Evolutionary conservation across 495 filamentous ascomycete species (phyloP).

Genomic region (Podospora tetraspora): DNA sequence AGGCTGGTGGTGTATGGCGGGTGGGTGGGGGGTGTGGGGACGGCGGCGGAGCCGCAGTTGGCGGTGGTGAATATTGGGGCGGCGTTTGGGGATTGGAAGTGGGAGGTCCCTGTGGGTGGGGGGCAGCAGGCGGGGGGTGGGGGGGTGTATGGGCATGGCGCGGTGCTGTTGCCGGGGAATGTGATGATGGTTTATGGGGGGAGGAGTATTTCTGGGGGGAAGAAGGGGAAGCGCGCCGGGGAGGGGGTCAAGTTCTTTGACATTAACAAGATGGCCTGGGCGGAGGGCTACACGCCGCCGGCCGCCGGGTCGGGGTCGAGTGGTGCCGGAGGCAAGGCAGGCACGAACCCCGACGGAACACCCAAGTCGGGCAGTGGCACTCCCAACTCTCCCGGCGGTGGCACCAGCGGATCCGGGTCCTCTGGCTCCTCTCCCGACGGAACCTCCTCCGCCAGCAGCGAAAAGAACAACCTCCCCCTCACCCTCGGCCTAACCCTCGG

Average conservation of each 20-base stretch:
- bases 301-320: neutral
- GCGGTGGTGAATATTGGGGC: slow-evolving; percentile 66
- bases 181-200: slow-evolving; percentile 89
- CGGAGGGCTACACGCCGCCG: slow-evolving; percentile 24
- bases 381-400: neutral
- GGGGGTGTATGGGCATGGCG: slow-evolving; percentile 82
- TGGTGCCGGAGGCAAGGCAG: neutral
- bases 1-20: slow-evolving; percentile 75
- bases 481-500: slow-evolving; percentile 63
- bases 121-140: slow-evolving; percentile 35
- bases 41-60: slow-evolving; percentile 73
- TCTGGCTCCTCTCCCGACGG: neutral
- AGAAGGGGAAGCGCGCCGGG: neutral
- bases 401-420: neutral
- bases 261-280: slow-evolving; percentile 67
- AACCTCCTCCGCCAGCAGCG: neutral
- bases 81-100: slow-evolving; percentile 70
- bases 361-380: neutral
- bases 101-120: slow-evolving; percentile 55
- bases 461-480: slow-evolving; percentile 31
- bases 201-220: slow-evolving; percentile 51
- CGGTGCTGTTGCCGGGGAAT: slow-evolving; percentile 73
- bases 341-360: neutral
- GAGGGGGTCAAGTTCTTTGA: slow-evolving; percentile 61
- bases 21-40: slow-evolving; percentile 77